Base-by-base conservation (phyloP, 768 basidiomycete genomes). In the Candolleomyces efflorescens region DNA sequence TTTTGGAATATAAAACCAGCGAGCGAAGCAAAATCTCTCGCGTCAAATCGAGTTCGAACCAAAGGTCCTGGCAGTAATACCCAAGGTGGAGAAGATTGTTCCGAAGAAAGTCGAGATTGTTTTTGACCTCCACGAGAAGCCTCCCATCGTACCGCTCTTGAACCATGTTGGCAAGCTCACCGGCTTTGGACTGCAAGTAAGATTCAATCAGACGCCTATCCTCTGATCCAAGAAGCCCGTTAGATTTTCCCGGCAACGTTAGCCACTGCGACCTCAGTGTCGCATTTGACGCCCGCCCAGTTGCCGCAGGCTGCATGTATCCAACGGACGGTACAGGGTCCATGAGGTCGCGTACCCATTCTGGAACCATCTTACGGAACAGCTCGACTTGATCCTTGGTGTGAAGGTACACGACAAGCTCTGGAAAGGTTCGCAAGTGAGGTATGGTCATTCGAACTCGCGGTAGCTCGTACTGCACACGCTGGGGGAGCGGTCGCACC, bases 351-450 rank as follows among this genome's bases (percentile, higher is more conserved):
- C 69, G 63, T 32, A 76, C 69, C 73, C 74, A 75, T 56, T 72
- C 69, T 1, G 76, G 75, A 26, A 77, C 63, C 15, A 75, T 39
- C 11, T 58, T 62, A 20, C 73, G 60, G 54, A 77, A 72, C n/a
- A 77, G 50, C 43, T 69, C 71, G 7, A 68, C 73, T 56, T 73
- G 72, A 54, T 77, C 73, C 58, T 68, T 67, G 3, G 73, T 76
- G 59, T 77, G 76, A 2, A 77, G 55, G 54, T 71, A 77, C 11
- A 72, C 63, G 39, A 77, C 62, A 39, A 74, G 56, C 51, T 71
- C 72, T 2, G 65, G 65, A 62, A 75, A 72, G 9, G 72, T 72
- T 36, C 69, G 63, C 23, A 75, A 58, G 51, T 72, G 66, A 0
- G 74, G 74, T 7, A 74, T 71, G 10, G 54, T 58, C 62, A 76